These are phyloP conservation scores for Orbilia oligospora DNA, from an alignment of 2,329 filamentous ascomycete genomes.

Conservation along the genomic window DNA sequence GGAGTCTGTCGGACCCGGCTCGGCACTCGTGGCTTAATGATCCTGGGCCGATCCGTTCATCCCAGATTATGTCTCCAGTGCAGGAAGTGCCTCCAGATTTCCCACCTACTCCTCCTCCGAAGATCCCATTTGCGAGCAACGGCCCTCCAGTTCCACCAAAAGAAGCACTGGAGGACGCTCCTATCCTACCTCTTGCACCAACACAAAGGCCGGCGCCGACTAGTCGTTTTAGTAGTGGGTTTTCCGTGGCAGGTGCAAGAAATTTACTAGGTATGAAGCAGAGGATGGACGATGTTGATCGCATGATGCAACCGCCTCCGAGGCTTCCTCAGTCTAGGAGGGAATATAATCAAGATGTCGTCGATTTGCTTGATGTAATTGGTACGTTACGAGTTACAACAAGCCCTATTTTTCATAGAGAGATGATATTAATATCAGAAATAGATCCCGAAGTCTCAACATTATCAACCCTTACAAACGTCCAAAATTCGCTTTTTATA, in stretches of 20 bases:
- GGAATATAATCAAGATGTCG: conserved; percentile 75
- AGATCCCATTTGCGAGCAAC: conserved; percentile 36
- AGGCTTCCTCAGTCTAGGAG: conserved; percentile 30
- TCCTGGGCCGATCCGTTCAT: conserved; percentile 31
- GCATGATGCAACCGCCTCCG: conserved; percentile 39
- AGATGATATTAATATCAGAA: conserved; percentile 62
- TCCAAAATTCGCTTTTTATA: conserved; percentile 90
- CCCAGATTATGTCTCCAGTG: conserved; percentile 58
- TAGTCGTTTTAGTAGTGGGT: conserved; percentile 29
- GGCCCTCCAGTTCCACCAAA: conserved; percentile 51
- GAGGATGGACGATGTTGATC: conserved; percentile 47
- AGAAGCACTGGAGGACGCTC: conserved; percentile 36
- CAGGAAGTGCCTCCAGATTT: conserved; percentile 53
- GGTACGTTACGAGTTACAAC: conserved; percentile 68
- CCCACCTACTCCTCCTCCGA: conserved; percentile 45
- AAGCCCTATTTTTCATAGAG: neutral
- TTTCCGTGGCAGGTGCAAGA: conserved; percentile 48
- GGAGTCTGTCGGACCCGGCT: conserved; percentile 53
- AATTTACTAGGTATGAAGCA: conserved; percentile 54
- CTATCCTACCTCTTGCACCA: neutral
- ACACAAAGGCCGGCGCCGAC: conserved; percentile 18
- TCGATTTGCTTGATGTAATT: conserved; percentile 78
- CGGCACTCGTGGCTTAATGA: conserved; percentile 57
- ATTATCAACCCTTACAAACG: conserved; percentile 85
- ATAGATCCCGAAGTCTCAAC: conserved; percentile 86